phyloP scores from a whole-genome alignment of 768 basidiomycete genomes.

The Lactarius deliciosus region DNA sequence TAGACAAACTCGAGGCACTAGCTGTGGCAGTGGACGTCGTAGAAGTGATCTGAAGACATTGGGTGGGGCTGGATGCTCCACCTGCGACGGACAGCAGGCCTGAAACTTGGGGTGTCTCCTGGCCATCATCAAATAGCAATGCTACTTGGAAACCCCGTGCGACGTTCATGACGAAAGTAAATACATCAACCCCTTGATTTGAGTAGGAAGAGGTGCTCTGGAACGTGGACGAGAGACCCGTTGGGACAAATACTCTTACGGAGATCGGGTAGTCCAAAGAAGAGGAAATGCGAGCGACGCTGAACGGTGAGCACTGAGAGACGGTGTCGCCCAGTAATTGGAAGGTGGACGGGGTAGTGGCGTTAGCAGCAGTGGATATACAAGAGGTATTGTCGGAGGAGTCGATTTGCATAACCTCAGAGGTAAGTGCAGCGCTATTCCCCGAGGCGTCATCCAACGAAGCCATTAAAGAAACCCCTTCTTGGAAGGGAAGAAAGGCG shows the following conservation, averaged over 20 bases:
- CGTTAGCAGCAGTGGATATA: conserved; percentile 34
- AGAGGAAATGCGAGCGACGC: conserved; percentile 43
- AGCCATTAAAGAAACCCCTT: conserved; percentile 52
- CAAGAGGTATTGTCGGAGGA: conserved; percentile 47
- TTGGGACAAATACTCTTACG: conserved; percentile 41
- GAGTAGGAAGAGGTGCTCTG: conserved; percentile 26
- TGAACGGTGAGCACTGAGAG: conserved; percentile 52
- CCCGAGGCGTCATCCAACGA: conserved; percentile 51
- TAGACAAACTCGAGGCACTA: not conserved
- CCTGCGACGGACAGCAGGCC: conserved; percentile 43
- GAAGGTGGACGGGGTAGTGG: conserved; percentile 21
- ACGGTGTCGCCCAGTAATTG: conserved; percentile 40
- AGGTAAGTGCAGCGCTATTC: conserved; percentile 43
- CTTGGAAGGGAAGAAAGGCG: conserved; percentile 52
- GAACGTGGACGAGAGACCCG: conserved; percentile 32
- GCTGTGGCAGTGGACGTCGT: not conserved
- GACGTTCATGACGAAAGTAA: conserved; percentile 46
- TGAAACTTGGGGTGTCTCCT: conserved; percentile 43
- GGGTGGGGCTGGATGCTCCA: conserved; percentile 30
- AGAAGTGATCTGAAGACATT: conserved; percentile 31
- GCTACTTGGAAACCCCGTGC: conserved; percentile 41
- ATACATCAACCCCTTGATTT: conserved; percentile 37
- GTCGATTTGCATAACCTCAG: conserved; percentile 48
- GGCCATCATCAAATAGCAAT: conserved; percentile 46
- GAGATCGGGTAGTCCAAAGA: conserved; percentile 39